phyloP scores from a whole-genome alignment of 768 basidiomycete genomes.

The Leccinum longicurvipes region DNA sequence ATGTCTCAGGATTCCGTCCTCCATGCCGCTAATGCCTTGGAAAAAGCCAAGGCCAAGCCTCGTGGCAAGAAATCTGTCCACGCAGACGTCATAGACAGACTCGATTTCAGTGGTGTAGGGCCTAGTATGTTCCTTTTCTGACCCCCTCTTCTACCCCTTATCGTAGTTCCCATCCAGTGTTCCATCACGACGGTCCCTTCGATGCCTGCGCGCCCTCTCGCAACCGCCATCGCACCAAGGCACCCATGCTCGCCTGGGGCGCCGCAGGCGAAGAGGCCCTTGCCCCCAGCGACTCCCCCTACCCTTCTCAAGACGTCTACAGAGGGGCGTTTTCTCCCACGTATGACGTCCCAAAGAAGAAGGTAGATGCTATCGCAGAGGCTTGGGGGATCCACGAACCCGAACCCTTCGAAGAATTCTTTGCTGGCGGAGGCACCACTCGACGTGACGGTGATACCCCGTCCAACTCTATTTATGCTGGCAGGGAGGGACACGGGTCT shows the following conservation, averaged over 20 bases:
- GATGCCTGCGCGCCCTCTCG: constrained; percentile 90
- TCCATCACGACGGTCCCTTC: constrained; percentile 91
- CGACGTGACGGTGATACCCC: constrained; percentile 54
- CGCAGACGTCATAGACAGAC: constrained; percentile 86
- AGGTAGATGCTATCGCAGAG: constrained; percentile 85
- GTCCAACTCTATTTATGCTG: constrained; percentile 67
- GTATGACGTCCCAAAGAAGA: constrained; percentile 70
- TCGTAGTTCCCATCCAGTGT: constrained; percentile 48
- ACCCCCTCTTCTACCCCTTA: background rate
- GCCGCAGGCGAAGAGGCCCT: constrained; percentile 39
- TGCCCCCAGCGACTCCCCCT: constrained; percentile 43
- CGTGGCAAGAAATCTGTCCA: constrained; percentile 72
- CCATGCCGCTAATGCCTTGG: constrained; percentile 36
- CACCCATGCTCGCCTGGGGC: constrained; percentile 82
- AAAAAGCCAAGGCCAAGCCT: constrained; percentile 47
- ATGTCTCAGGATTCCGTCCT: constrained; percentile 48
- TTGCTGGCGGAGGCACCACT: constrained; percentile 65
- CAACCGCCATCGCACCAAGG: constrained; percentile 73
- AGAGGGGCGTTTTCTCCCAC: constrained; percentile 45
- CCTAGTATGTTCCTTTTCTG: constrained; percentile 55
- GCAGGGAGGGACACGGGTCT: constrained; percentile 46
- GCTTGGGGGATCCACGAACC: constrained; percentile 94
- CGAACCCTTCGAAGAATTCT: constrained; percentile 88
- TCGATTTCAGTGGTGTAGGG: constrained; percentile 82
- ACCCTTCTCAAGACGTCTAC: constrained; percentile 45